Evolutionary conservation across 352 stramenopile genomes (phyloP).

Genomic region (Pythium rhizo-oryzae): DNA sequence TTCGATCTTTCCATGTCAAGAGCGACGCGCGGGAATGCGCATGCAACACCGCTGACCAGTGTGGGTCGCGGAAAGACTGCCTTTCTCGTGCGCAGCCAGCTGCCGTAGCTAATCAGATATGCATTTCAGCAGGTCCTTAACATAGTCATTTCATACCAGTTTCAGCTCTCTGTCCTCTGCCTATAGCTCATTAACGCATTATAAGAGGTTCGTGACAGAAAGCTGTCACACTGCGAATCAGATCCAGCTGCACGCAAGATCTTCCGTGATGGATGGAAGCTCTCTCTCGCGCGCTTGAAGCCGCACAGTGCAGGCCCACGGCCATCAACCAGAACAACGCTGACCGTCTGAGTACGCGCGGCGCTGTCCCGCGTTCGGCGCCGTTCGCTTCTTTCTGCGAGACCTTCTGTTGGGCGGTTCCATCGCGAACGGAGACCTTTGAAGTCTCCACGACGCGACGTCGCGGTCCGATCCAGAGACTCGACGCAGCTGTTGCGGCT

Average conservation of each 20-base stretch:
- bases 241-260: slow-evolving; percentile 11
- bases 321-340: slow-evolving; percentile 9
- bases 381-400: background rate
- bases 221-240: slow-evolving; percentile 11
- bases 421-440: too few species aligned
- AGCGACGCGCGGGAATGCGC: too few species aligned
- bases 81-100: too few species aligned
- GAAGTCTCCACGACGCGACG: background rate
- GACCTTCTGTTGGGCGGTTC: background rate
- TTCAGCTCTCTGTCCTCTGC: background rate
- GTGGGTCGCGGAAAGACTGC: too few species aligned
- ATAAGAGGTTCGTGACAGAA: slow-evolving; percentile 9
- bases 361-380: background rate
- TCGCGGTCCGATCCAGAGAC: background rate
- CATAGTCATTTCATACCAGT: background rate
- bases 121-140: background rate
- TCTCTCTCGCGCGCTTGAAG: background rate
- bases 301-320: background rate
- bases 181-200: background rate
- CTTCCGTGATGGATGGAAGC: background rate
- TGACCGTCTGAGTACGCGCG: background rate
- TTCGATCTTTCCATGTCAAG: too few species aligned
- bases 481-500: background rate
- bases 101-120: slow-evolving; percentile 8
- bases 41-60: too few species aligned